Percentiles rank a stretch among this genome's conserved stretches.
These are phyloP conservation scores for Powellomyces hirtus DNA, from an alignment of 192 early-diverging fungal species.

Conservation along the genomic window DNA sequence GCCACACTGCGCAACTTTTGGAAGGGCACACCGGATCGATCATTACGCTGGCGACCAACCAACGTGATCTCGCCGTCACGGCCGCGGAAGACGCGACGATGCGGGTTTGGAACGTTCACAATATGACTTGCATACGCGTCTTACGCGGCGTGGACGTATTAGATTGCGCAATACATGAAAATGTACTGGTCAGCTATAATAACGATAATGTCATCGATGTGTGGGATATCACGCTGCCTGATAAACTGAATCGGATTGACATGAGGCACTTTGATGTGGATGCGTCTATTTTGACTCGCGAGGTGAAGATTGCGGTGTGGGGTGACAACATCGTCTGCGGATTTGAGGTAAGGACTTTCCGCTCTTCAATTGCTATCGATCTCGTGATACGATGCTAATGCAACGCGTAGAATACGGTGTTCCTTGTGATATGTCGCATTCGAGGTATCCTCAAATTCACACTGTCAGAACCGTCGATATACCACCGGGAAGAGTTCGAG, in stretches of 20 bases:
- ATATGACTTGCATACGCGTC: slow-evolving; percentile 9
- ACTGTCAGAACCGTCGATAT: slow-evolving; percentile 15
- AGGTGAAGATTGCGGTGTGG: slow-evolving; percentile 37
- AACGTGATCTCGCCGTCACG: slow-evolving; percentile 32
- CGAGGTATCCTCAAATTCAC: neutral
- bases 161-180: slow-evolving; percentile 32
- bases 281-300: slow-evolving; percentile 19
- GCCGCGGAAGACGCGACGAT: slow-evolving; percentile 30
- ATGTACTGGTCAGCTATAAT: slow-evolving; percentile 24
- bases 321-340: slow-evolving; percentile 33
- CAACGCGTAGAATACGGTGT: slow-evolving; percentile 22
- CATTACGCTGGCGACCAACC: slow-evolving; percentile 30
- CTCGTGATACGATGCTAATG: neutral
- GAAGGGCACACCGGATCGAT: slow-evolving; percentile 26
- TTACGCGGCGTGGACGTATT: slow-evolving; percentile 25
- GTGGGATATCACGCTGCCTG: slow-evolving; percentile 9
- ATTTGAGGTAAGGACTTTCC: slow-evolving; percentile 30
- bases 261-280: slow-evolving; percentile 19
- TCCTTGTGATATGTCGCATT: slow-evolving; percentile 23
- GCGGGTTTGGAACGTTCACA: slow-evolving; percentile 29
- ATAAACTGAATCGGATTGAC: slow-evolving; percentile 12
- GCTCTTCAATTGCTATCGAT: neutral
- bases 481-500: slow-evolving; percentile 30
- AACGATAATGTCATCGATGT: slow-evolving; percentile 34
- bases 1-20: slow-evolving; percentile 23